Base-by-base conservation (phyloP, 768 basidiomycete genomes). In the Suillus subluteus region DNA sequence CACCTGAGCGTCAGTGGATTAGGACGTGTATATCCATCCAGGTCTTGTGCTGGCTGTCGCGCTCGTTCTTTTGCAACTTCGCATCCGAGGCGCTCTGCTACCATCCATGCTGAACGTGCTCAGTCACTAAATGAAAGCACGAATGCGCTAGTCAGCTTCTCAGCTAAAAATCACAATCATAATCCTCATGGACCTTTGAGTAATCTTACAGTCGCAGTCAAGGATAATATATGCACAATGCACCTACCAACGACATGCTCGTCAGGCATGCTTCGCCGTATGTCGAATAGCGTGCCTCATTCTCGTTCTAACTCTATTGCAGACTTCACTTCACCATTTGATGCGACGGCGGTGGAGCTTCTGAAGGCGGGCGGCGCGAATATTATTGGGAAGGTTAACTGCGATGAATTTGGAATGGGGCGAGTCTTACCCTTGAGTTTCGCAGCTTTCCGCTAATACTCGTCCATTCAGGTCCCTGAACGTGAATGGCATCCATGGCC, bases 321-420 rank as follows among this genome's bases (percentile, higher is more conserved):
- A 95, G 92, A 85, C 46, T 98, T 92, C 73, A 76, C 71, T 0
- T 88, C 96, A 0, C 94, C 94, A 0, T 95, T 91, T 73, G 91
- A 95, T 74, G 94, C 97, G 59, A 97, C 95, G 1, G 92, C 91
- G 7, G 92, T 98, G 0, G 67, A 78, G 5, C 78, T 89, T 12
- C 78, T 99, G 3, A 81, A 82, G 1, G 68, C 80, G 0, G 72
- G 72, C 0, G 95, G 95, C 0, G 95, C 90, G 0, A 77, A 86
- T 21, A 84, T 98, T 13, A 73, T 91, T 2, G 97, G 95, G 1
- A 98, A 98, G 79, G 90, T 96, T 1, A 96, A 97, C 74, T 94
- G 95, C 76, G 97, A 99, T 74, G 96, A 99, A 78, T 99, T 99
- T 78, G 97, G 97, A 1, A 99, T 99, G 97, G 97, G 97, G 91